phyloP scores from a whole-genome alignment of 2,329 filamentous ascomycete species.

The Botrytis porri region DNA sequence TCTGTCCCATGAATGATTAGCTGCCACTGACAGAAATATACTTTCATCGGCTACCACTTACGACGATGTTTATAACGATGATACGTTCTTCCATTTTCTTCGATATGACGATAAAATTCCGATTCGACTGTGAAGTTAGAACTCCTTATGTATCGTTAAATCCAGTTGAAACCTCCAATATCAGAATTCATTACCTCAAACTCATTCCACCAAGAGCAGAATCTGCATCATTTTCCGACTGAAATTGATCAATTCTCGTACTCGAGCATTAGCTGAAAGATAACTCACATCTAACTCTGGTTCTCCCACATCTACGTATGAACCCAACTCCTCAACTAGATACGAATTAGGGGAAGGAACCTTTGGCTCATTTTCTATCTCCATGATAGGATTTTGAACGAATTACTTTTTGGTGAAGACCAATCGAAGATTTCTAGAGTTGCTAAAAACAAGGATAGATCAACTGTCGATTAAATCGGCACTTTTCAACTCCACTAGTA shows the following conservation, averaged over 20 bases:
- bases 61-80: constrained; percentile 17
- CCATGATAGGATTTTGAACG: not conserved
- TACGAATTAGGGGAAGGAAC: not conserved
- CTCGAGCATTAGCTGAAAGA: too few relatives aligned
- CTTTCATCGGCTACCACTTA: not conserved
- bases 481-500: not conserved
- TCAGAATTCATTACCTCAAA: not conserved
- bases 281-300: constrained; percentile 6
- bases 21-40: not conserved
- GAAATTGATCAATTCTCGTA: not conserved
- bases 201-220: constrained; percentile 16
- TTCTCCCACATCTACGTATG: constrained; percentile 1
- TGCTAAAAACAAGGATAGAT: not conserved
- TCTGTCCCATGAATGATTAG: constrained; percentile 2
- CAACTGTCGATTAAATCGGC: not conserved
- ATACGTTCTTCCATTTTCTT: constrained; percentile 20
- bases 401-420: not conserved
- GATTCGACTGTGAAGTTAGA: constrained; percentile 10
- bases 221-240: not conserved
- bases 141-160: constrained; percentile 5
- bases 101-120: constrained; percentile 10
- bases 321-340: constrained; percentile 1
- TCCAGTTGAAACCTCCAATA: not conserved
- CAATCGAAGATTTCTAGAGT: not conserved
- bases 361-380: not conserved